phyloP scores from a whole-genome alignment of 306 rosid species.

The Quillaja saponaria region DNA sequence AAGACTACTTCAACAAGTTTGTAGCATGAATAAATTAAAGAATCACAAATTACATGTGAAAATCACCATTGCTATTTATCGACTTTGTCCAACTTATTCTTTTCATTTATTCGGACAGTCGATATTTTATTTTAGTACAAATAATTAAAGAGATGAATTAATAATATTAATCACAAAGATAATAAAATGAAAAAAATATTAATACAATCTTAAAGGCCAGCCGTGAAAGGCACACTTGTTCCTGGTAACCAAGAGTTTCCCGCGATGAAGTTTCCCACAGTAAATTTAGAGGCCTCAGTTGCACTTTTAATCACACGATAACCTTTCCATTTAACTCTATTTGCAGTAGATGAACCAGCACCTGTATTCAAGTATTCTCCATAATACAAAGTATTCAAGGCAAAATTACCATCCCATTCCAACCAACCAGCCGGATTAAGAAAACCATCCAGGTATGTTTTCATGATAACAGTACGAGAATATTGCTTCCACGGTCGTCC shows the following conservation, averaged over 20 bases:
- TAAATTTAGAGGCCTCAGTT: slow-evolving; percentile 61
- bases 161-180: too few species aligned
- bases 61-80: slow-evolving; percentile 1
- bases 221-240: slow-evolving; percentile 64
- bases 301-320: slow-evolving; percentile 66
- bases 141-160: too few species aligned
- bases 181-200: too few species aligned
- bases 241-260: slow-evolving; percentile 63
- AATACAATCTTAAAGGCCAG: slow-evolving; percentile 39
- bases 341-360: slow-evolving; percentile 57
- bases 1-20: slow-evolving; percentile 6
- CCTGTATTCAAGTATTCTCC: slow-evolving; percentile 72
- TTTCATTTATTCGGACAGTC: slow-evolving; percentile 16
- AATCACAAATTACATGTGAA: slow-evolving; percentile 5
- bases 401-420: slow-evolving; percentile 69
- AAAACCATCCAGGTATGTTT: slow-evolving; percentile 51
- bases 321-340: slow-evolving; percentile 66
- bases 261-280: slow-evolving; percentile 62
- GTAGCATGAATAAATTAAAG: slow-evolving; percentile 8
- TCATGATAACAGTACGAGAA: slow-evolving; percentile 58
- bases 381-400: slow-evolving; percentile 56
- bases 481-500: slow-evolving; percentile 72
- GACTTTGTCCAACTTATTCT: slow-evolving; percentile 1
- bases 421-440: slow-evolving; percentile 62
- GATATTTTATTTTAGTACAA: too few species aligned